Percentiles rank a stretch among this genome's conserved stretches.
phyloP scores from a whole-genome alignment of 305 asterid genomes.

The Nicotiana rustica region DNA sequence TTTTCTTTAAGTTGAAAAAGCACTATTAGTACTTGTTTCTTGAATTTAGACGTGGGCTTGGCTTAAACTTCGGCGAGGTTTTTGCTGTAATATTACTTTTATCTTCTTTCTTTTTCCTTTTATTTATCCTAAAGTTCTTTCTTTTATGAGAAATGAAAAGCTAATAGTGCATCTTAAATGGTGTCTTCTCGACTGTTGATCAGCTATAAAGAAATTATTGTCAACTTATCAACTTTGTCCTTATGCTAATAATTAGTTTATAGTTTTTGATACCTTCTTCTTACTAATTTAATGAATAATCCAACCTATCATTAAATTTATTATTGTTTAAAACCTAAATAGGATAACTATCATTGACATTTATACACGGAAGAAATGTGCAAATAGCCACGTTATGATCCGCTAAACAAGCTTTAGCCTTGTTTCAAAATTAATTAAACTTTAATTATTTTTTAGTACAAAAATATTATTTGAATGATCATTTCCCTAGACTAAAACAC shows the following conservation, averaged over 20 bases:
- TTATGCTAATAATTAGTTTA: background rate
- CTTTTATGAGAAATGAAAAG: background rate
- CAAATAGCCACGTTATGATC: background rate
- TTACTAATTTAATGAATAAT: background rate
- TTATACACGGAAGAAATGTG: too few species aligned
- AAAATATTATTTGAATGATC: background rate
- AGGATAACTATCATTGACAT: background rate
- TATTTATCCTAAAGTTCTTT: too few species aligned
- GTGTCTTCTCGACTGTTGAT: background rate
- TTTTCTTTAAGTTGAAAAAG: background rate
- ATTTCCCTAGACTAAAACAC: background rate
- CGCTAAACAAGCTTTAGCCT: too few species aligned
- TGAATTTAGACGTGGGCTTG: background rate
- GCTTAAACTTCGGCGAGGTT: background rate
- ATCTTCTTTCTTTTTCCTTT: too few species aligned
- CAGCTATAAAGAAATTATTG: background rate
- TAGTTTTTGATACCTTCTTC: background rate
- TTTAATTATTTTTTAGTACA: too few species aligned
- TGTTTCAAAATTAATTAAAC: too few species aligned
- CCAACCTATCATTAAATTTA: background rate
- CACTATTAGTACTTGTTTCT: background rate
- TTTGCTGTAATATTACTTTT: background rate
- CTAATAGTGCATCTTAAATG: background rate
- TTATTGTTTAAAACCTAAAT: background rate
- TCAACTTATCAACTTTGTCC: background rate